Conservation (phyloP, 75 land plant species). For the Sequoiadendron giganteum region DNA sequence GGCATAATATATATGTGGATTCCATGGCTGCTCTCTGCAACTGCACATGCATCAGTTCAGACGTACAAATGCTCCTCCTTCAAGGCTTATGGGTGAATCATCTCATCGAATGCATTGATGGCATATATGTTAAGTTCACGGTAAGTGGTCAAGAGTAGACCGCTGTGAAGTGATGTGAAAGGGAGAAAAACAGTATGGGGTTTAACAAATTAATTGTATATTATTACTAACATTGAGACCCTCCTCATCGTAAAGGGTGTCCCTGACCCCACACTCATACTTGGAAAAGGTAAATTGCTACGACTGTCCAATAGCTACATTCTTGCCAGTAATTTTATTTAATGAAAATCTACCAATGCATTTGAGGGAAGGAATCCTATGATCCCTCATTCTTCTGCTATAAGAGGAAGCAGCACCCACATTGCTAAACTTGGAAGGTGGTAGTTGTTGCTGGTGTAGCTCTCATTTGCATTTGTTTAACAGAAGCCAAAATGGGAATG, state of each 20-base stretch:
- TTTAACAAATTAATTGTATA: not conserved
- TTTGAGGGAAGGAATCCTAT: not conserved
- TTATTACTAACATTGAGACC: not conserved
- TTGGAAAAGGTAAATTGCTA: not conserved
- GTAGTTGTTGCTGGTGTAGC: not conserved
- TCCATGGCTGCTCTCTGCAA: slow-evolving; percentile 1
- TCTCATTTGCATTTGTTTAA: not conserved
- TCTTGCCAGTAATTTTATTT: not conserved
- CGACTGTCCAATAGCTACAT: not conserved
- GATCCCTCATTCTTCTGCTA: not conserved
- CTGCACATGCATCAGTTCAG: slow-evolving; percentile 7
- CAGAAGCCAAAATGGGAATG: not conserved
- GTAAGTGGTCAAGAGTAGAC: not conserved
- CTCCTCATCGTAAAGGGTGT: not conserved
- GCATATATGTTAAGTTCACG: not conserved
- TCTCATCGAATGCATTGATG: not conserved
- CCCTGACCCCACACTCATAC: not conserved
- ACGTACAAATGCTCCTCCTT: not conserved
- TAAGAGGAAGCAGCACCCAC: not conserved
- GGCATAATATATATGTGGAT: slow-evolving; percentile 1
- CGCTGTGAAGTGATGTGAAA: not conserved
- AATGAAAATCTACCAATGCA: not conserved
- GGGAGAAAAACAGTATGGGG: not conserved
- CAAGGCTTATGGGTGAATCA: too few species aligned
- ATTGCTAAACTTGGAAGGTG: not conserved